Percentiles rank a stretch among this genome's conserved stretches.
Evolutionary conservation across 2,329 filamentous ascomycete genomes (phyloP).

Genomic region (Furcasterigmium furcatum): DNA sequence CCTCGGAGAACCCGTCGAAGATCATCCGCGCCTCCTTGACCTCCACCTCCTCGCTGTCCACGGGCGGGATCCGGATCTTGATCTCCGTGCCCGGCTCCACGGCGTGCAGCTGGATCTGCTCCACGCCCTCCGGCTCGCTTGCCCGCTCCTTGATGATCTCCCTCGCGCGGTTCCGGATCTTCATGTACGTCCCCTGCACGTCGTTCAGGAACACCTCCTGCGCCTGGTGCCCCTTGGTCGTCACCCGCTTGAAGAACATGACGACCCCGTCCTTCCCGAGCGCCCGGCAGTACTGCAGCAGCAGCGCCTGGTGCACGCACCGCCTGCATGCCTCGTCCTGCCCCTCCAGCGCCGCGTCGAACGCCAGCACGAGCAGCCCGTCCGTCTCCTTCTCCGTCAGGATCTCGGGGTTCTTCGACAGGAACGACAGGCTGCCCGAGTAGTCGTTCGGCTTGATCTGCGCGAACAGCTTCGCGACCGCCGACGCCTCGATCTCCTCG

Average conservation of each 20-base stretch:
- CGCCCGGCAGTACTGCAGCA: conserved; percentile 92
- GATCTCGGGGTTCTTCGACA: conserved; percentile 74
- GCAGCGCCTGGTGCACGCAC: conserved; percentile 88
- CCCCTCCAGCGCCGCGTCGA: conserved; percentile 78
- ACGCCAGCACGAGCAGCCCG: conserved; percentile 84
- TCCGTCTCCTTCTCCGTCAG: conserved; percentile 85
- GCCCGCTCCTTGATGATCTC: conserved; percentile 62
- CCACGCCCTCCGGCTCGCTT: conserved; percentile 61
- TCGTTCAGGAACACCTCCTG: conserved; percentile 90
- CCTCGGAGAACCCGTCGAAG: conserved; percentile 80
- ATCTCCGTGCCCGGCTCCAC: conserved; percentile 92
- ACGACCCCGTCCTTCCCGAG: conserved; percentile 84
- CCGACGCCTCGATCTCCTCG: conserved; percentile 71
- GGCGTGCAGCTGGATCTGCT: conserved; percentile 96
- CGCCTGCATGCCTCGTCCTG: conserved; percentile 75
- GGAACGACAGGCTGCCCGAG: conserved; percentile 68
- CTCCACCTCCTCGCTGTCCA: conserved; percentile 62
- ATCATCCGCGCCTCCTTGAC: conserved; percentile 65
- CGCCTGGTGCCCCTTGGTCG: conserved; percentile 83
- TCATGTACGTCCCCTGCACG: conserved; percentile 80
- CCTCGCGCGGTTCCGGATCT: conserved; percentile 72
- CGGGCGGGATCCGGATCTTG: conserved; percentile 76
- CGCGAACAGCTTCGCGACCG: conserved; percentile 77
- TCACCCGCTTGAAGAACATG: conserved; percentile 95
- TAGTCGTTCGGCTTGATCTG: conserved; percentile 76